Evolutionary conservation across 306 rosid genomes (phyloP).

Genomic region (Ceratonia siliqua): DNA sequence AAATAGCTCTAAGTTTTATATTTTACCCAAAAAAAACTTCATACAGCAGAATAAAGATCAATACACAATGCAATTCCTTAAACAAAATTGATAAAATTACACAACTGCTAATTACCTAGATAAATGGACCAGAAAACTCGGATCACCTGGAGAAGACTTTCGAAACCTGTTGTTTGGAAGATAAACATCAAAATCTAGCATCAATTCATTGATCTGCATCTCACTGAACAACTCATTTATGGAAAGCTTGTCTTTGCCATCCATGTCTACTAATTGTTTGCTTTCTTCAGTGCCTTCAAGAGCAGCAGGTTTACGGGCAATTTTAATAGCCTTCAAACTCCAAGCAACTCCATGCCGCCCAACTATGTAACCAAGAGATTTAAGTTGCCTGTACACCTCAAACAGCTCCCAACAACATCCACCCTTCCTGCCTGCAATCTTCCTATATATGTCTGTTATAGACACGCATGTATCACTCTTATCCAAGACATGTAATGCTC

Average conservation of each 20-base stretch:
- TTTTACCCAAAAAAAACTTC: too few species aligned
- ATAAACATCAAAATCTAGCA: slow-evolving; percentile 69
- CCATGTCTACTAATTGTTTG: slow-evolving; percentile 33
- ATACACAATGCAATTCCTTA: background rate
- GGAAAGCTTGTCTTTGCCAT: slow-evolving; percentile 33
- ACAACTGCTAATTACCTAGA: slow-evolving; percentile 55
- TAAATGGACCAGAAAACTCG: slow-evolving; percentile 65
- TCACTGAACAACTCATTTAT: slow-evolving; percentile 45
- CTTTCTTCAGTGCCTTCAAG: slow-evolving; percentile 38
- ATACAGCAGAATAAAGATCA: background rate
- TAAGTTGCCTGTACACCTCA: slow-evolving; percentile 83
- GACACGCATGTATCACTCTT: slow-evolving; percentile 43
- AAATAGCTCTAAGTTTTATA: background rate
- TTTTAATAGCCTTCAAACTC: slow-evolving; percentile 57
- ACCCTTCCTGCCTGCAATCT: slow-evolving; percentile 41
- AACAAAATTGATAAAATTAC: slow-evolving; percentile 3
- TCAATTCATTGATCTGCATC: slow-evolving; percentile 51
- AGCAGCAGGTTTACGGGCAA: slow-evolving; percentile 23
- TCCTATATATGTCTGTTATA: slow-evolving; percentile 57
- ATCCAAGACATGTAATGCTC: slow-evolving; percentile 58
- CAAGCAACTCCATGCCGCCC: slow-evolving; percentile 62
- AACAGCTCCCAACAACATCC: slow-evolving; percentile 73
- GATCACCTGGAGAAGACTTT: slow-evolving; percentile 76
- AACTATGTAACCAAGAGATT: slow-evolving; percentile 77
- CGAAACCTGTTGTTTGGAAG: slow-evolving; percentile 81